A percentile compares a stretch with the other conserved stretches of the same genome.
These are phyloP conservation scores for Pelargonium fulgidum DNA, from an alignment of 441 rosid genomes.

Conservation along the genomic window DNA sequence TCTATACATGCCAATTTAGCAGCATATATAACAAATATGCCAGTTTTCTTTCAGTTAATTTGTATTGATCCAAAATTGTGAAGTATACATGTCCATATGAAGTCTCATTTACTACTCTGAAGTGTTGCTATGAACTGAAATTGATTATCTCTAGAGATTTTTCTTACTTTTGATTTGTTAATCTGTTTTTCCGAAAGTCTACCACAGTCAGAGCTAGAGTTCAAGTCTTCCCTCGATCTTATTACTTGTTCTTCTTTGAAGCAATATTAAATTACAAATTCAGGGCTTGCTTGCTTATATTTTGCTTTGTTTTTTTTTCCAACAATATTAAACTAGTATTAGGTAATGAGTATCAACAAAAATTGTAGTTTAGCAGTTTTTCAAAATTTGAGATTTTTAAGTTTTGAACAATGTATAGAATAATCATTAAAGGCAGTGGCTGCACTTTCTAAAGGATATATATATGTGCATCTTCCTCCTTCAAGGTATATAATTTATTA, in stretches of 20 bases:
- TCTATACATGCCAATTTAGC: conserved; percentile 1
- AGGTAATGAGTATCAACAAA: not conserved
- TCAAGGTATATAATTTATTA: not conserved
- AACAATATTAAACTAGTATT: not conserved
- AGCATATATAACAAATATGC: not conserved
- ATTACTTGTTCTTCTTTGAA: not conserved
- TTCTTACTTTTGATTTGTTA: not conserved
- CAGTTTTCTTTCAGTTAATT: conserved; percentile 6
- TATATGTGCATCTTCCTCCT: not conserved
- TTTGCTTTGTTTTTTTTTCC: not conserved
- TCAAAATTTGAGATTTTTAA: not conserved
- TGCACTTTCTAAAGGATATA: not conserved
- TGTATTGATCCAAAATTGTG: conserved; percentile 1
- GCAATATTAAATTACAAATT: not conserved
- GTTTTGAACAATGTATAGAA: not conserved
- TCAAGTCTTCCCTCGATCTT: not conserved
- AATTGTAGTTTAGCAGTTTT: not conserved
- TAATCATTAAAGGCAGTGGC: not conserved
- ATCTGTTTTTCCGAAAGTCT: no score
- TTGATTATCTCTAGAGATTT: not conserved
- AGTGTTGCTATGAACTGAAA: not conserved
- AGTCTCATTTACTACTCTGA: no score
- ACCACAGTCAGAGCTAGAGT: not conserved
- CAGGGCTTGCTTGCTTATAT: not conserved
- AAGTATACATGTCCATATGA: not conserved